Evolutionary conservation across 148 eudicot genomes (phyloP).

Genomic region (Rhododendron vialii): DNA sequence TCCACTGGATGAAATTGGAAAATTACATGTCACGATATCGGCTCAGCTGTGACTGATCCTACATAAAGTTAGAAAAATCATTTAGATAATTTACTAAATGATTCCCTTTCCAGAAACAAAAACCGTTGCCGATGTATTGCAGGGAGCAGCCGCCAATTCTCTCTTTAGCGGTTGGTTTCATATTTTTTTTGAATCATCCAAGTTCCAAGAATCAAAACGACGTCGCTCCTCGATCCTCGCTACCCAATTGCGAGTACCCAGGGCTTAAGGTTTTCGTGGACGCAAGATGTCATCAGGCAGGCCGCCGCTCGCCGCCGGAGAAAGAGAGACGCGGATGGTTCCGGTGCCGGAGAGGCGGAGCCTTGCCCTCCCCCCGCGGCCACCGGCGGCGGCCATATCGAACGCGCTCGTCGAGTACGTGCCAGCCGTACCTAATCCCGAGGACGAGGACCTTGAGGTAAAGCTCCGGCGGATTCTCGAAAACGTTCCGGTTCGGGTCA

Average conservation of each 20-base stretch:
- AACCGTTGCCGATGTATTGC: not conserved
- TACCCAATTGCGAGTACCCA: not conserved
- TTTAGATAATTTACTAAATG: too few species aligned
- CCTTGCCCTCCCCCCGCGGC: constrained; percentile 53
- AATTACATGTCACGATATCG: too few species aligned
- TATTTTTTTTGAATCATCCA: too few species aligned
- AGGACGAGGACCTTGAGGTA: constrained; percentile 87
- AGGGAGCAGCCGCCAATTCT: not conserved
- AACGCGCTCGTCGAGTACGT: constrained; percentile 72
- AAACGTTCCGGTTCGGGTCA: constrained; percentile 89
- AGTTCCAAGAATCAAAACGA: not conserved
- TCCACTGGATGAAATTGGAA: too few species aligned
- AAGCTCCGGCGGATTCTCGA: constrained; percentile 86
- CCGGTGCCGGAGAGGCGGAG: constrained; percentile 32
- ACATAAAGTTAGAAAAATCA: too few species aligned
- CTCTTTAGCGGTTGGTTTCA: not conserved
- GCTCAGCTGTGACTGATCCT: too few species aligned
- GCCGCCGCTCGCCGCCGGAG: constrained; percentile 33
- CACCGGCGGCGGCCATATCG: constrained; percentile 41
- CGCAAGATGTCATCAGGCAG: constrained; percentile 40
- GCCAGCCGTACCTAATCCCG: constrained; percentile 50
- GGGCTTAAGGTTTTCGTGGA: not conserved
- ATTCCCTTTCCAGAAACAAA: not conserved
- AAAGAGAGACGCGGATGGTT: constrained; percentile 55
- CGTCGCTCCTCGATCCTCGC: not conserved